Evolutionary conservation across 2,329 filamentous ascomycete genomes (phyloP), one percentile per base, ranked within the genome.

Genomic region (Aureobasidium pullulans): DNA sequence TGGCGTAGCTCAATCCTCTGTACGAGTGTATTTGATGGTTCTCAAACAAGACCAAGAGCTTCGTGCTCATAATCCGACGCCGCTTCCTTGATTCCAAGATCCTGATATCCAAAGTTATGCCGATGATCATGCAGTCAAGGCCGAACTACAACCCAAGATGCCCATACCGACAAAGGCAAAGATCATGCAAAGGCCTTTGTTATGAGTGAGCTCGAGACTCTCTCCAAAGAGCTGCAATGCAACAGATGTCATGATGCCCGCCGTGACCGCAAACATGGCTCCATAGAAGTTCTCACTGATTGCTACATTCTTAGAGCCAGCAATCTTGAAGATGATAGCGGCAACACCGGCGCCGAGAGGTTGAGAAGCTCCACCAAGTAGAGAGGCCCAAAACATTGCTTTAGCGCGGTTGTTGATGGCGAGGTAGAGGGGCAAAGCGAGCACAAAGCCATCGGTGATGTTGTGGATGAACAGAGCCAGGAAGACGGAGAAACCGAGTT

Each of bases 401-500:
- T 86, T 87, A 69, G 84, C 77, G 47, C 91, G 87, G 61, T 86
- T 93, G 62, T 87, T 83, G 34, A 96, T 83, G 1, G 94, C 94
- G 68, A 99, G 88, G 73, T 96, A 99, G 0, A 99, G 79, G 0
- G 94, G 94, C 0, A 99, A 77, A 0, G 91, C 90, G 81, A 99
- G 88, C 62, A 92, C 90, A 70, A 97, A 97, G 1, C 94, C 94
- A 76, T 99, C 94, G 31, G 90, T 92, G 68, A 99, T 96, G 75
- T 97, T 99, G 80, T 99, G 94, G 61, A 99, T 93, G 70, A 96
- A 96, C 7, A 99, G 82, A 0, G 94, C 93, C 72, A 97, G 83
- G 75, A 99, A 99, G 58, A 99, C 90, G 56, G 89, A 88, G 73
- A 96, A 85, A 19, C 94, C 94, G 0, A 99, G 83, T 0, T 82